Evolutionary conservation across 352 stramenopile genomes (phyloP), one percentile per base, ranked within the genome.

Genomic region (Phytophthora hybrid): DNA sequence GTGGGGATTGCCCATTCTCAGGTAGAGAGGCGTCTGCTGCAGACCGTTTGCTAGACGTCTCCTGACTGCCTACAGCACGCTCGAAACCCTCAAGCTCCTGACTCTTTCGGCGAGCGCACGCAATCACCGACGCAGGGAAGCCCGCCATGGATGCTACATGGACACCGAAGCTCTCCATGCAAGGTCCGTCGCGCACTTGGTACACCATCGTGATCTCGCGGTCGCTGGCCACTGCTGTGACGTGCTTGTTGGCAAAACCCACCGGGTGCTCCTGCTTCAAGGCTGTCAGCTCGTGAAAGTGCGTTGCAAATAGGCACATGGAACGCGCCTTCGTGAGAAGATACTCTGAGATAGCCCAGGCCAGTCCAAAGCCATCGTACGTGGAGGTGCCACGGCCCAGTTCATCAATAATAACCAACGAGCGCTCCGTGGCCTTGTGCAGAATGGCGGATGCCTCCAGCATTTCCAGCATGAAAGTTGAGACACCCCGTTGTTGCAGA

Each of bases 391-490:
- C 98, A 44, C 98, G 87, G 14, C 98, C 98, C 5, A 99, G 84
- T 79, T 99, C 98, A 81, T 99, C 98, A 75, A 99, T 99, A 66
- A 99, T 99, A 61, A 99, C 98, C 39, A 99, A 85, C 57, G 94
- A 99, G 9, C 83, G 80, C 61, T 89, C 84, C 1, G 97, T 99
- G 1, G 97, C 97, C 68, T 96, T 97, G 78, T 97, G 89, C 47
- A 99, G 78, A 74, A 99, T 99, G 16, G 93, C 92, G 0, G 93
- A 95, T 9, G 98, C 95, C 77, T 99, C 98, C 10, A 99, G 81
- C 98, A 99, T 99, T 84, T 99, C 98, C 57, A 98, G 96, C 98
- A 99, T 99, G 78, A 99, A 99, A 16, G 98, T 99, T 10, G 96
- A 99, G 52, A 99, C 97, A 41, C 98, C 98, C 16, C 94, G 87